Base-by-base conservation (phyloP, 148 eudicot genomes). In the Chenopodium berlandieri region DNA sequence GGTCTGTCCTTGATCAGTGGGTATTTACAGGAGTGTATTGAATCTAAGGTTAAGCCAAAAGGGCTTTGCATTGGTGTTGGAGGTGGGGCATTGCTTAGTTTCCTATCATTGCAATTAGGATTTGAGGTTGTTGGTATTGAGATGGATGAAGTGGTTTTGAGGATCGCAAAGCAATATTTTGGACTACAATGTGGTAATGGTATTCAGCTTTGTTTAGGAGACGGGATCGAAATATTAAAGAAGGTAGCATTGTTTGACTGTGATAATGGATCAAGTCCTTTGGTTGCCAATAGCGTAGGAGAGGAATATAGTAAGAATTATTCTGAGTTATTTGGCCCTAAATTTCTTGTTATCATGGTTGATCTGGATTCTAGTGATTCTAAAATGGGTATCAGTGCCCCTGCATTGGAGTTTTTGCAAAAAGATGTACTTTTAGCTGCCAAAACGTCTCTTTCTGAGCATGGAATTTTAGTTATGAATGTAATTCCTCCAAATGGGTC, bases 41-140 rank as follows among this genome's bases (percentile, higher is more conserved):
- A 78, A 20, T 75, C 81, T 6, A 86, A 87, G 76, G 71, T 84
- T 54, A 85, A 75, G 86, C 97, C 91, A 2, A 90, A 79, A 76
- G 93, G 91, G 0, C 82, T 91, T 86, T 96, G 99, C 80, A 80
- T 92, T 78, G 99, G 99, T 3, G 94, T 94, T 77, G 99, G 99
- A 32, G 99, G 99, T 80, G 98, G 99, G 17, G 92, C 94, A 74
- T 90, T 96, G 85, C 84, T 90, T 71, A 83, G 86, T 9, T 94
- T 94, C 76, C 81, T 96, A 81, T 54, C 79, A 48, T 19, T 62
- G 12, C 86, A 88, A 46, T 86, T 94, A 77, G 90, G 88, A 64
- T 90, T 96, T 56, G 88, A 92, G 83, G 95, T 96, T 37, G 73
- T 85, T 0, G 98, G 97, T 16, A 90, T 96, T 63, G 99, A 96